Percentiles rank a stretch among this genome's conserved stretches.
phyloP scores from a whole-genome alignment of 805 yeast genomes.

The Starmerella stigmatis region DNA sequence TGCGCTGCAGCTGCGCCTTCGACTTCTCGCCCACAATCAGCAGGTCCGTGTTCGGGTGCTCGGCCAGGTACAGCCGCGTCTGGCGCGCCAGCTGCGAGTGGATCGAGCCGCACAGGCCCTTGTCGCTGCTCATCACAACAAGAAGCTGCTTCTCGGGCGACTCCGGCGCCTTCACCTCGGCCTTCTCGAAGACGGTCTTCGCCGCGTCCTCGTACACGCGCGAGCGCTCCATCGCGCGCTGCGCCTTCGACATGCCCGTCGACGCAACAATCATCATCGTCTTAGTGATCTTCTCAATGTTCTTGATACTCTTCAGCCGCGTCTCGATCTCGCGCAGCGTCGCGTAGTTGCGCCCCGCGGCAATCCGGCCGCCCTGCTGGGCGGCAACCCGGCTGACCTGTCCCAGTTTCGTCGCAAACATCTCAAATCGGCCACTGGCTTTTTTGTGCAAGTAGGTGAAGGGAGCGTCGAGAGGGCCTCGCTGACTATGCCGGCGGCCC shows the following conservation, averaged over 20 bases:
- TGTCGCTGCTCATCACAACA: constrained; percentile 87
- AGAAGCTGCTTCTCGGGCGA: constrained; percentile 57
- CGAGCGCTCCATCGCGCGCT: constrained; percentile 82
- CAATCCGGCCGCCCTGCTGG: constrained; percentile 9
- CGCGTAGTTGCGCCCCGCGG: constrained; percentile 51
- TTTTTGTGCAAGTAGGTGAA: constrained; percentile 4
- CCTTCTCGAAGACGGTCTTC: constrained; percentile 62
- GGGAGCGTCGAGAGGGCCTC: background rate
- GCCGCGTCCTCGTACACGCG: constrained; percentile 77
- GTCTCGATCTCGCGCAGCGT: constrained; percentile 97
- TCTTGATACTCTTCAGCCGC: constrained; percentile 95
- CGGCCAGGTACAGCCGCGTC: constrained; percentile 57
- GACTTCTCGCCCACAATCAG: constrained; percentile 92
- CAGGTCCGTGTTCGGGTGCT: constrained; percentile 59
- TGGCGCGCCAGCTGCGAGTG: constrained; percentile 91
- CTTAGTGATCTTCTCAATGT: constrained; percentile 98
- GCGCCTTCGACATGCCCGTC: constrained; percentile 90
- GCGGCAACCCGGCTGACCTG: constrained; percentile 9
- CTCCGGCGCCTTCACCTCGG: constrained; percentile 60
- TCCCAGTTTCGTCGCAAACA: constrained; percentile 20
- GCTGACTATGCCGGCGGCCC: background rate
- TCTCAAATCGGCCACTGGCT: constrained; percentile 7
- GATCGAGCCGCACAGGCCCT: constrained; percentile 97
- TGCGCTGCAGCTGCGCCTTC: constrained; percentile 79
- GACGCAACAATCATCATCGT: constrained; percentile 99